Evolutionary conservation across 2,329 filamentous ascomycete species (phyloP), one percentile per base, ranked within the genome.

Genomic region (Penicillium corylophilum): DNA sequence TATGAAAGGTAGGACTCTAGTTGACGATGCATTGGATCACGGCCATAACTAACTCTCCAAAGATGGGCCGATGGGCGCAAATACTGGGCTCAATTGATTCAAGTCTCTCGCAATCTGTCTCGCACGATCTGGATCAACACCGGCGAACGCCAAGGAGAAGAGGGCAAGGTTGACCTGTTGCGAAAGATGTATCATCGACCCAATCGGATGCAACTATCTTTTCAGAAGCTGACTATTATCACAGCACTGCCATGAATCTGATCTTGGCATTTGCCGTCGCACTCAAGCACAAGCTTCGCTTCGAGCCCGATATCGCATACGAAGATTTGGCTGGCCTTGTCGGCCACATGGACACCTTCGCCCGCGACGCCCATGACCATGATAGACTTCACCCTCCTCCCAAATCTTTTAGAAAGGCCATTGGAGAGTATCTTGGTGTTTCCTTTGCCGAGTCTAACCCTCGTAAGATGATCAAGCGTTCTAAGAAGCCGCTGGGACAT

Each of bases 111-210:
- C 49, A 84, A 81, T 51, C 67, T 85, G 44, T 78, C 82, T 4
- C 84, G 92, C 20, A 79, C 89, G 9, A 89, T 94, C 66, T 96
- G 92, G 92, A 79, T 96, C 28, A 88, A 95, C 62, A 78, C 82
- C 7, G 64, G 73, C 3, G 87, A 89, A 66, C 77, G 86, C 15
- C 76, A 81, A 60, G 77, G 78, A 26, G 75, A 82, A 41, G 48
- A 76, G 2, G 78, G 79, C 18, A 90, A 89, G 63, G 78, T 87
- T 39, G 85, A 87, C 58, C 64, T 91, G 1, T 77, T 94, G 12
- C 80, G 77, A 48, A 93, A 93, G 71, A 67, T 90, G 72, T 76
- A 73, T 35, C 68, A 54, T n/a, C 12, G 24, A 20, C 9, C 13
- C 8, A 4, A 5, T 10, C 12, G 5, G 16, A 5, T n/a, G 15